These are phyloP conservation scores for Trichophaea hybrida DNA, from an alignment of 2,329 filamentous ascomycete species.

Conservation along the genomic window DNA sequence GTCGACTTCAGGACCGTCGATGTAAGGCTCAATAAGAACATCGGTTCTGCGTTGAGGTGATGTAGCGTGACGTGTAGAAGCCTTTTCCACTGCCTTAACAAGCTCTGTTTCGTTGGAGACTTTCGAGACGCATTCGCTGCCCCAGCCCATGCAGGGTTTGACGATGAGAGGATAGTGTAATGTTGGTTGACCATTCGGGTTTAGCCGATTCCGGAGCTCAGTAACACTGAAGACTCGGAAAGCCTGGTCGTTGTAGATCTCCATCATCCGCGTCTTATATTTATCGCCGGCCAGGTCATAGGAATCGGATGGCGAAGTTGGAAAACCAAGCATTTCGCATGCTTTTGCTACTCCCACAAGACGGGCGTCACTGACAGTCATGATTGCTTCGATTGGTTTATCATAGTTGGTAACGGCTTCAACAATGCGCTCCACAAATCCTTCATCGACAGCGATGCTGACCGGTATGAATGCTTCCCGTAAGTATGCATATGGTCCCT, in stretches of 20 bases:
- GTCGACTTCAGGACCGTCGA: slow-evolving; percentile 34
- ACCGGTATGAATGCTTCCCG: slow-evolving; percentile 30
- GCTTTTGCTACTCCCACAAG: not conserved
- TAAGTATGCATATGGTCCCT: slow-evolving; percentile 21
- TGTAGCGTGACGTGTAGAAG: not conserved
- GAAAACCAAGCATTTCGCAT: not conserved
- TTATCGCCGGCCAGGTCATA: not conserved
- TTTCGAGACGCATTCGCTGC: slow-evolving; percentile 29
- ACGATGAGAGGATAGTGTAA: slow-evolving; percentile 30
- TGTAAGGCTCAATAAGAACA: slow-evolving; percentile 31
- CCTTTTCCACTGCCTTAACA: slow-evolving; percentile 15
- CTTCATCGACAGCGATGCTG: slow-evolving; percentile 27
- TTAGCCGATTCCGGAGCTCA: too few relatives aligned
- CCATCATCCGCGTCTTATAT: not conserved
- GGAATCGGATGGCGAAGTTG: not conserved
- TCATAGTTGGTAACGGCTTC: not conserved
- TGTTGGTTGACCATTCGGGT: not conserved
- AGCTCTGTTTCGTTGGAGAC: slow-evolving; percentile 28
- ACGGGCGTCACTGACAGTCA: not conserved
- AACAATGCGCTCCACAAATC: slow-evolving; percentile 16
- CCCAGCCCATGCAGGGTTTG: slow-evolving; percentile 31
- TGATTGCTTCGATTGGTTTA: not conserved
- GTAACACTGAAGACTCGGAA: too few relatives aligned
- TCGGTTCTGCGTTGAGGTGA: not conserved
- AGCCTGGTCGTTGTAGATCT: too few relatives aligned